Percentiles rank a stretch among this genome's conserved stretches.
phyloP scores from a whole-genome alignment of 1,139 yeast species.

The Scheffersomyces cryptocercus region DNA sequence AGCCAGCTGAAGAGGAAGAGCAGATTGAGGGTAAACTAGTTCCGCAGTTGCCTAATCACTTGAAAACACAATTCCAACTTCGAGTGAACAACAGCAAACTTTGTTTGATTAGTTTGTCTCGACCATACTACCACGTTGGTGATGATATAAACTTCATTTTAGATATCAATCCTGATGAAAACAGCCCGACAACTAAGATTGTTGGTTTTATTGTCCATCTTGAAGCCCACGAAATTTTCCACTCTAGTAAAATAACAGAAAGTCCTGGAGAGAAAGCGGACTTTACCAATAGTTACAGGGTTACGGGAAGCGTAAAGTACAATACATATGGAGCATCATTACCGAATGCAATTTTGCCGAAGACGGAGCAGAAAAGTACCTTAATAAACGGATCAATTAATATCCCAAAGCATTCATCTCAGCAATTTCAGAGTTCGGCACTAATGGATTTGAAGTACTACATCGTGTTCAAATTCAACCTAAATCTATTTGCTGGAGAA shows the following conservation, averaged over 20 bases:
- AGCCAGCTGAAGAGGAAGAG: conserved; percentile 14
- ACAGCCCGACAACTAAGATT: conserved; percentile 21
- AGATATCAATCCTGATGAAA: conserved; percentile 20
- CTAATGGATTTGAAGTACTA: conserved; percentile 41
- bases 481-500: conserved; percentile 10
- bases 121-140: conserved; percentile 50
- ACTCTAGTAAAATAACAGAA: conserved; percentile 7
- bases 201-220: conserved; percentile 37
- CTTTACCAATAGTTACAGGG: conserved; percentile 33
- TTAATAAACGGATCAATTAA: conserved; percentile 29
- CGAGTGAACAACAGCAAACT: conserved; percentile 34
- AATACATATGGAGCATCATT: conserved; percentile 38
- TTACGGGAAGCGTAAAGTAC: conserved; percentile 37
- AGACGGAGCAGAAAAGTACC: conserved; percentile 5
- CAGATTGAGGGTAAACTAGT: conserved; percentile 12
- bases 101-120: conserved; percentile 37
- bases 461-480: conserved; percentile 40
- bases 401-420: conserved; percentile 34
- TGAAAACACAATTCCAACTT: conserved; percentile 41
- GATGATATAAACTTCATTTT: conserved; percentile 45
- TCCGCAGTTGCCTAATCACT: conserved; percentile 32
- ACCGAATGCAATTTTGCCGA: conserved; percentile 11
- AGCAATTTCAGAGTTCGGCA: conserved; percentile 39
- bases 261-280: conserved; percentile 7
- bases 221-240: conserved; percentile 45